Conservation (phyloP, 192 early-diverging fungal genomes). For the Tieghemiomyces parasiticus region DNA sequence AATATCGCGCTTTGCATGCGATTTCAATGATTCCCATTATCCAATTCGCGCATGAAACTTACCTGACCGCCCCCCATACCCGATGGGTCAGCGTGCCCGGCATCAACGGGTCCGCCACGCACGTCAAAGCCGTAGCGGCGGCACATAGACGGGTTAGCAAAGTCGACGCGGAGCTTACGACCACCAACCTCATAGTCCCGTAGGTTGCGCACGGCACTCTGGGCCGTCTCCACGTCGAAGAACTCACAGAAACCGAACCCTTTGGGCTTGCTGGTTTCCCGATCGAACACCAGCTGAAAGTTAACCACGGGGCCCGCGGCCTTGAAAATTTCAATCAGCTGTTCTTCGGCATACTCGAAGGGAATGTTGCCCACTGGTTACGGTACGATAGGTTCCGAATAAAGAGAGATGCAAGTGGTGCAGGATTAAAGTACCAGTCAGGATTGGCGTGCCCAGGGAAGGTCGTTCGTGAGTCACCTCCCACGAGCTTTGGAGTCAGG, state of each 20-base stretch:
- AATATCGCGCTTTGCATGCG: neutral
- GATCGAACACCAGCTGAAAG: constrained; percentile 83
- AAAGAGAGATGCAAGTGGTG: no score
- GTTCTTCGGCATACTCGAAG: constrained; percentile 84
- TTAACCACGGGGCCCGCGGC: constrained; percentile 76
- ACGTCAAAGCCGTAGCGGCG: constrained; percentile 12
- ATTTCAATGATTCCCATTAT: neutral
- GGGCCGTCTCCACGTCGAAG: constrained; percentile 79
- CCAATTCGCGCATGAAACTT: no score
- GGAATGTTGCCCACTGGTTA: constrained; percentile 54
- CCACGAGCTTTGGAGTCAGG: no score
- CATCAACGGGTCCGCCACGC: no score
- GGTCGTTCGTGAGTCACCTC: no score
- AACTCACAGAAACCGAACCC: constrained; percentile 95
- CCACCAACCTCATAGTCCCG: constrained; percentile 84
- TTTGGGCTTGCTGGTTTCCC: constrained; percentile 70
- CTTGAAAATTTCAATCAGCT: constrained; percentile 81
- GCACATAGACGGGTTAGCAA: constrained; percentile 45
- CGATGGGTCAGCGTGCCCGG: no score
- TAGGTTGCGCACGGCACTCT: constrained; percentile 86
- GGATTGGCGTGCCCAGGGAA: no score
- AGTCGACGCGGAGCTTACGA: constrained; percentile 79
- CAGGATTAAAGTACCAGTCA: no score
- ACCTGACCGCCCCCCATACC: no score
- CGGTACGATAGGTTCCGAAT: neutral